Evolutionary conservation across 2,329 filamentous ascomycete genomes (phyloP), one percentile per base, ranked within the genome.

Genomic region (Huntiella moniliformis): DNA sequence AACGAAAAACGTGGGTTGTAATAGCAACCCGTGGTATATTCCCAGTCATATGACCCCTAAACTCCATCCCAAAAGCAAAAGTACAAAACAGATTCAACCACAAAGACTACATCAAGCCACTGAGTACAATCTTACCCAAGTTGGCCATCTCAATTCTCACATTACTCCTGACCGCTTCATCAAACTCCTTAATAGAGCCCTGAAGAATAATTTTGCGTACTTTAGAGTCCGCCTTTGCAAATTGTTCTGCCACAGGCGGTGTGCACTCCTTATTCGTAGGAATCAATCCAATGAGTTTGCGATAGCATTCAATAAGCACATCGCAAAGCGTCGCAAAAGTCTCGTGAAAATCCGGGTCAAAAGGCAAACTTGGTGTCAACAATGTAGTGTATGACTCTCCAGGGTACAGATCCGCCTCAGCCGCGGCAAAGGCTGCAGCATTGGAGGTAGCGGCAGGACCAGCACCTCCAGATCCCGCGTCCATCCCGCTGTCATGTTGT

Each of bases 271-370:
- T 73, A 1, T 87, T 80, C 2, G 76, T 75, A n/a, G 77, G 71
- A 16, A 96, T 67, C 49, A 98, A 67, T 38, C 68, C 69, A 55
- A 92, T 66, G 22, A 98, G 74, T 46, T 78, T 75, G 33, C 77
- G 77, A 63, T 98, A 98, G 56, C 79, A 84, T 60, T 96, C 91
- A 55, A 95, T 92, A 51, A 98, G 66, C 3, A 93, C 84, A 58
- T 98, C 91, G 64, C 91, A 96, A 5, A 98, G 69, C 10, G 91
- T 95, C 11, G 86, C 81, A 63, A 96, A 96, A 0, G 87, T 95
- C 64, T 92, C 86, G 60, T 88, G 91, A 56, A 94, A 98, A 61
- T 98, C 91, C 0, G 91, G 91, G 52, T 96, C 87, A 57, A 98
- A 98, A 0, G 91, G 91, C 41, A 98, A 65, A 12, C 78, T 80